Percentiles rank a stretch among this genome's conserved stretches.
phyloP scores from a whole-genome alignment of 164 flowering plant genomes.

The Aristolochia fimbriata region DNA sequence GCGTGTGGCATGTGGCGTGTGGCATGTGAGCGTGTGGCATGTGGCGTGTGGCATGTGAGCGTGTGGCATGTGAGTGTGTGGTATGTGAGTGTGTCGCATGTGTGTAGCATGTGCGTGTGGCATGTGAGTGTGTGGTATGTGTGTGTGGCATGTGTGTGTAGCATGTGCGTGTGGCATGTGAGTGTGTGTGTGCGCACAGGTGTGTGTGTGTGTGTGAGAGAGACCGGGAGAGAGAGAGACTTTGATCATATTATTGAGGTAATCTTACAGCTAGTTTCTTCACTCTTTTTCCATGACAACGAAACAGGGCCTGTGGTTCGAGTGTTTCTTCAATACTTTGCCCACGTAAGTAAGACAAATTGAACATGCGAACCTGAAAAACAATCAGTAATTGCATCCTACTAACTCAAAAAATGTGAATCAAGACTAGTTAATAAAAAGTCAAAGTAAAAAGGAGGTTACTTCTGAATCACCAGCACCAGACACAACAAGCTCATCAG shows the following conservation, averaged over 20 bases:
- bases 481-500: conserved; percentile 88
- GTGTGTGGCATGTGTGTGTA: too few relatives aligned
- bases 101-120: too few relatives aligned
- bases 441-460: conserved; percentile 6
- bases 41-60: too few relatives aligned
- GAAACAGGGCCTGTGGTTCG: conserved; percentile 57
- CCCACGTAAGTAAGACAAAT: conserved; percentile 53
- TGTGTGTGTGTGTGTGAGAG: too few relatives aligned
- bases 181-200: too few relatives aligned
- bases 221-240: neutral
- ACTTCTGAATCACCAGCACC: conserved; percentile 96
- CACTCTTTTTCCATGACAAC: conserved; percentile 82
- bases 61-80: too few relatives aligned
- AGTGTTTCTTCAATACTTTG: conserved; percentile 36
- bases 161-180: too few relatives aligned
- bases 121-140: too few relatives aligned
- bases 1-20: too few relatives aligned
- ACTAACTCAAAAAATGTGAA: neutral
- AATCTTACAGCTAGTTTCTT: conserved; percentile 81
- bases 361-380: conserved; percentile 67
- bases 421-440: neutral
- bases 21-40: too few relatives aligned
- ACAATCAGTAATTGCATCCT: conserved; percentile 11
- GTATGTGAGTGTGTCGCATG: too few relatives aligned
- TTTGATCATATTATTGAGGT: neutral